These are phyloP conservation scores for Crithidia bombi DNA, from an alignment of 208 protist genomes.

Conservation along the genomic window DNA sequence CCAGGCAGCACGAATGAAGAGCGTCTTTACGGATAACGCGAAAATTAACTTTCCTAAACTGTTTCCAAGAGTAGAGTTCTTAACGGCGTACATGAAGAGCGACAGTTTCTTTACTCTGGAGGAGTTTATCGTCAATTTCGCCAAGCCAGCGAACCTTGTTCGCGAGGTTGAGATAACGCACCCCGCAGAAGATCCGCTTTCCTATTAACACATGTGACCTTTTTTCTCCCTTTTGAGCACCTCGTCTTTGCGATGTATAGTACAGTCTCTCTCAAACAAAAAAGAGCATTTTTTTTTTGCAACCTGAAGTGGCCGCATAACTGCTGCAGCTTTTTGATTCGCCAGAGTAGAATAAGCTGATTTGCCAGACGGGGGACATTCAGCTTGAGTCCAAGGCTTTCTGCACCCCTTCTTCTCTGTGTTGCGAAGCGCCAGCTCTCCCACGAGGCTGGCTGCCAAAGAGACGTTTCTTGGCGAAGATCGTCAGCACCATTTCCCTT, in stretches of 20 bases:
- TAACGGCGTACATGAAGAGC: conserved; percentile 56
- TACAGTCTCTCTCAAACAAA: neutral
- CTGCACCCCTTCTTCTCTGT: neutral
- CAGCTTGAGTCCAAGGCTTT: too few relatives aligned
- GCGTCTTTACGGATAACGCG: conserved; percentile 64
- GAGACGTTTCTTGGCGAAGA: too few relatives aligned
- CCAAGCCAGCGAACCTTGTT: conserved; percentile 50
- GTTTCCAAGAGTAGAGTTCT: conserved; percentile 56
- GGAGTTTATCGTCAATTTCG: conserved; percentile 73
- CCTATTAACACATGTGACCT: conserved; percentile 57
- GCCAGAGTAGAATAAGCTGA: too few relatives aligned
- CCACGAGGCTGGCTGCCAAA: too few relatives aligned
- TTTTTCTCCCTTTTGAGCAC: conserved; percentile 13
- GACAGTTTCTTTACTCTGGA: conserved; percentile 62
- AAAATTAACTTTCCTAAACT: conserved; percentile 70
- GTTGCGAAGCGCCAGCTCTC: too few relatives aligned
- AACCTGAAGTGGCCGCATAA: too few relatives aligned
- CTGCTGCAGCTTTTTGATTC: too few relatives aligned
- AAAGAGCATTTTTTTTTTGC: too few relatives aligned
- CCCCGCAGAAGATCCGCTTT: conserved; percentile 76
- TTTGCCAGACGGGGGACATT: too few relatives aligned
- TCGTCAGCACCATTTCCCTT: too few relatives aligned
- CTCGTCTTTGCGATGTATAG: conserved; percentile 14
- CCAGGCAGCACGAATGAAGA: conserved; percentile 27
- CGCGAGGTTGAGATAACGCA: conserved; percentile 77